These are phyloP conservation scores for Tulasnella sp. DNA, from an alignment of 768 basidiomycete genomes.

Conservation along the genomic window DNA sequence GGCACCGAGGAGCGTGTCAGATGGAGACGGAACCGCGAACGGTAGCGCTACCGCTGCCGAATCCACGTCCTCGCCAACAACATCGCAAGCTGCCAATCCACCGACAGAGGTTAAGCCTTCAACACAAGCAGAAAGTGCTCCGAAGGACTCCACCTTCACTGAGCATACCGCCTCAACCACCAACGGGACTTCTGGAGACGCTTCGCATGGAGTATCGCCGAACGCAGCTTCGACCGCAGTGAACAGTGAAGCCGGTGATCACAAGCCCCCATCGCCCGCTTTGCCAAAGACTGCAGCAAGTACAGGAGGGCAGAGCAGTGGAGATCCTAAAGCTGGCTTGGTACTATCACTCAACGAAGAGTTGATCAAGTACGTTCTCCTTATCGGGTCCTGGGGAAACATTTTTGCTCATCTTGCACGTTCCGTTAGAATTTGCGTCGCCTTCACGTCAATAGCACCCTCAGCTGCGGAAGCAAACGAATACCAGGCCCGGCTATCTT, in stretches of 20 bases:
- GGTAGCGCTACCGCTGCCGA: neutral
- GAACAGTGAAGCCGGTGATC: neutral
- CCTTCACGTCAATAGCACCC: neutral
- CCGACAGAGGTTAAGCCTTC: neutral
- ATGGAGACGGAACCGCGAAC: neutral
- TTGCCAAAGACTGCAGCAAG: neutral
- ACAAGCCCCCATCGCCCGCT: neutral
- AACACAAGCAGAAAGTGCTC: neutral
- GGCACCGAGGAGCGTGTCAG: neutral
- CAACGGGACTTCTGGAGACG: too few relatives aligned
- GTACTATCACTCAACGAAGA: conserved; percentile 5
- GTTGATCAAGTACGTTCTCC: conserved; percentile 9
- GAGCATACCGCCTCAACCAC: neutral
- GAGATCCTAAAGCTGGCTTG: conserved; percentile 8
- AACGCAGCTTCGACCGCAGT: neutral
- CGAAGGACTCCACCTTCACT: neutral
- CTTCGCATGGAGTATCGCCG: too few relatives aligned
- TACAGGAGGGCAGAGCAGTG: neutral
- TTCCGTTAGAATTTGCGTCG: conserved; percentile 8
- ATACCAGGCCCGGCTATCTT: conserved; percentile 6
- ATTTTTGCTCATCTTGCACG: neutral
- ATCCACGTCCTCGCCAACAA: neutral
- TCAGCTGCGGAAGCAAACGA: conserved; percentile 4
- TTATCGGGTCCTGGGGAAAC: neutral
- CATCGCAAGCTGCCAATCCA: neutral